Evolutionary conservation across 768 basidiomycete species (phyloP), one percentile per base, ranked within the genome.

Genomic region (Mycena belliarum): DNA sequence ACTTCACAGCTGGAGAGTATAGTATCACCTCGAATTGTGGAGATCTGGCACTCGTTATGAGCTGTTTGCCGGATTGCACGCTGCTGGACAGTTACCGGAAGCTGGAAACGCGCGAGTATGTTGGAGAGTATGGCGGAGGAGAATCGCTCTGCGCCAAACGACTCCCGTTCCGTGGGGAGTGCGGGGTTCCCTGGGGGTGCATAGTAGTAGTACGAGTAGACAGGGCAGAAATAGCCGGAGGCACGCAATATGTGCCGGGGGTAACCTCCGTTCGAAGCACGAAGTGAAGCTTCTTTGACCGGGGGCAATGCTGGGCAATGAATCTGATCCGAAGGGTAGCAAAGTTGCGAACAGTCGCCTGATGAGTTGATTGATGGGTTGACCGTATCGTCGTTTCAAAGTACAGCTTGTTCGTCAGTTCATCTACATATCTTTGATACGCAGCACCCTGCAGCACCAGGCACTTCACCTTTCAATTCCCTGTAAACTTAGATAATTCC

Each of bases 1-100:
- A 43, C 12, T 21, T 52, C 10, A 54, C 51, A 25, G 48, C 8
- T 1, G 60, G 42, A 14, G 46, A 61, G 51, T 61, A 61, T 18
- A 61, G 42, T 2, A 61, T 42, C 33, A 61, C 60, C 26, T 61
- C 60, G 0, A 61, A 29, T 23, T 61, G 46, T 0, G 60, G 55
- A 0, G 55, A 61, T n/a, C 60, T 61, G 40, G 4, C 40, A 9
- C 16, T 32, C 5, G 26, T 4, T 32, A 1, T 44, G 44, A 26
- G 47, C 2, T 5, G 8, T n/a, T 40, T 6, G 29, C 29, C 29
- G 12, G 32, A 21, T 37, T 11, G 11, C 1, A 11, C 8, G 24
- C 41, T 10, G 20, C 6, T 21, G 15, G 26, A 20, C 1, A 35
- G 23, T 43, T 29, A 61, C 60, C 60, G 50, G 46, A 61, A 61